Base-by-base conservation (phyloP, 2,329 filamentous ascomycete genomes). In the Aspergillus jensenii region DNA sequence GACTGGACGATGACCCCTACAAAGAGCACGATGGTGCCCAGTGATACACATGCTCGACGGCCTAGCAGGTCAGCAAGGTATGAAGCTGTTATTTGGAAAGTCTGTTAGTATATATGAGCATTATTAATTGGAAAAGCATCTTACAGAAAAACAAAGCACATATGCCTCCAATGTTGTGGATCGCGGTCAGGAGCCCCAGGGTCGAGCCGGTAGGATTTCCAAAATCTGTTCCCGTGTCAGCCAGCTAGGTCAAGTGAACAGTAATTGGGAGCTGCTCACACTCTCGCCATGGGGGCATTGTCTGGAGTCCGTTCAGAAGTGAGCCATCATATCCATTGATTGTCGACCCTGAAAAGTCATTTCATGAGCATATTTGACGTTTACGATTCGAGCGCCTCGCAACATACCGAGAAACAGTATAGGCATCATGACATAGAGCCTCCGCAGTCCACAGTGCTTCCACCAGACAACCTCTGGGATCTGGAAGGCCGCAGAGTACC, bases 301-400 rank as follows among this genome's bases (percentile, higher is more conserved):
- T 63, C 33, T 65, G 60, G 11, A 65, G 31, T 4, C 61, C 64
- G 43, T 65, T 65, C 35, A 66, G 40, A 1, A 66, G 43, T 1
- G 56, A 59, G 2, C 60, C 64, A 53, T 66, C 63, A 44, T 65
- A 65, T 9, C 61, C 63, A 25, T 63, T 62, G 14, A 59, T 64
- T 8, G 63, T 61, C 3, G 59, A 58, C 0, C 59, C 44, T 55
- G 19, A 4, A 23, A 41, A 33, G 12, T 31, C 6, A 39, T 37
- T 23, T 11, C 8, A 12, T 50, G 11, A 50, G 47, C 11, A 27
- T 6, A 35, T 6, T 12, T 33, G 35, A 31, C 9, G 31, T 11
- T 6, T 3, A 15, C 17, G n/a, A 12, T 2, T 17, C 3, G 27
- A 19, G 8, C 11, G 5, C 8, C 47, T 50, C 14, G 8, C 41